phyloP scores from a whole-genome alignment of 2,329 filamentous ascomycete species.

The Neonectria faginata region DNA sequence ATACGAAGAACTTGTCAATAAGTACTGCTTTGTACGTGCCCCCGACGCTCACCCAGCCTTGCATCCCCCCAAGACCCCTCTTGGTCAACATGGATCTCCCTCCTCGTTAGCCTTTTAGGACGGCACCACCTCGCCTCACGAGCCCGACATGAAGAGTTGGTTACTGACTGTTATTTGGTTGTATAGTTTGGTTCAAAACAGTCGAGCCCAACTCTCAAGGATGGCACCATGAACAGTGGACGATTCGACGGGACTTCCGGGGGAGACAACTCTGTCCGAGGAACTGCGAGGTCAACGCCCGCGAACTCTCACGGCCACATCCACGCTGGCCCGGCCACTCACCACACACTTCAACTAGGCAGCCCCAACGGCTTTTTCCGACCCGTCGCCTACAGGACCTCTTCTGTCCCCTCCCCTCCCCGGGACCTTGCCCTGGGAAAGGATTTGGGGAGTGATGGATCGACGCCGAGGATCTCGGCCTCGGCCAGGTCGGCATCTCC shows the following conservation, averaged over 20 bases:
- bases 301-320: constrained; percentile 44
- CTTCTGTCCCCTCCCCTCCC: constrained; percentile 35
- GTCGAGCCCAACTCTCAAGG: constrained; percentile 62
- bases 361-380: constrained; percentile 31
- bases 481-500: constrained; percentile 59
- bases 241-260: constrained; percentile 50
- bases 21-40: constrained; percentile 99
- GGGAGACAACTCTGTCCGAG: constrained; percentile 19
- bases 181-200: constrained; percentile 72
- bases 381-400: constrained; percentile 35
- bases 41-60: constrained; percentile 51
- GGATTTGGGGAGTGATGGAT: constrained; percentile 36
- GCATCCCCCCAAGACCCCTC: constrained; percentile 36
- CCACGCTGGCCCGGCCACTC: constrained; percentile 55
- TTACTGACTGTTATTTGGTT: constrained; percentile 54
- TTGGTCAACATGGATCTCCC: constrained; percentile 33
- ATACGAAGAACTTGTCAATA: constrained; percentile 97
- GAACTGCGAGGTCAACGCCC: constrained; percentile 26
- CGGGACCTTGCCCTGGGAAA: constrained; percentile 44
- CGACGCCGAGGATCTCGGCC: constrained; percentile 51
- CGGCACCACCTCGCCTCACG: constrained; percentile 36
- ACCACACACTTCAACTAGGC: constrained; percentile 54
- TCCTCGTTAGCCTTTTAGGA: constrained; percentile 29
- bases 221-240: constrained; percentile 58
- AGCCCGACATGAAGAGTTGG: constrained; percentile 41